These are phyloP conservation scores for Myotisia sp. DNA, from an alignment of 2,329 filamentous ascomycete genomes.

Conservation along the genomic window DNA sequence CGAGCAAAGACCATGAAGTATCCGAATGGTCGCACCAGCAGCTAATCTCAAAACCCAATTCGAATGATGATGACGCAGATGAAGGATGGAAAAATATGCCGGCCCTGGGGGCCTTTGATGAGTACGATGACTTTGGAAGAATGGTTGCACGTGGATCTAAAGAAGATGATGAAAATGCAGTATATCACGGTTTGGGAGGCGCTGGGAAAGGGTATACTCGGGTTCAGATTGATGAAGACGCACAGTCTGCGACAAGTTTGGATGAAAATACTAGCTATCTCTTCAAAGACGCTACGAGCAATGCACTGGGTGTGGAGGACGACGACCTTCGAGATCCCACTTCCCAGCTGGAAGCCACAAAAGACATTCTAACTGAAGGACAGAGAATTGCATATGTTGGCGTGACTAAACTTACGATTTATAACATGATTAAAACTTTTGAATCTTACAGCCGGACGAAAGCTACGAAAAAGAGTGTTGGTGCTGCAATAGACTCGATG, in stretches of 20 bases:
- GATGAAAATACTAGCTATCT: slow-evolving; percentile 95
- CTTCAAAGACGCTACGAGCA: slow-evolving; percentile 59
- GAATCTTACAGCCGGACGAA: slow-evolving; percentile 46
- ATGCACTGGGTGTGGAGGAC: slow-evolving; percentile 50
- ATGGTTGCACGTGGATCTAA: slow-evolving; percentile 69
- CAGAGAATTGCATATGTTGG: slow-evolving; percentile 95
- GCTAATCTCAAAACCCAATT: slow-evolving; percentile 39
- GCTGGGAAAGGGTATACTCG: slow-evolving; percentile 91
- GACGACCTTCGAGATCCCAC: slow-evolving; percentile 76
- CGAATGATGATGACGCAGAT: slow-evolving; percentile 46
- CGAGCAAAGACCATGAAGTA: slow-evolving; percentile 24
- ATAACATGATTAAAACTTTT: slow-evolving; percentile 57
- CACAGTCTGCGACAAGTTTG: slow-evolving; percentile 83
- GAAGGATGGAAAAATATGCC: slow-evolving; percentile 88
- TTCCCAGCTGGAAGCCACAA: slow-evolving; percentile 87
- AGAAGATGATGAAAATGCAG: slow-evolving; percentile 54
- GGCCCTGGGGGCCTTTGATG: slow-evolving; percentile 77
- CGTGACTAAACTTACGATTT: slow-evolving; percentile 66
- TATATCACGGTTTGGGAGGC: slow-evolving; percentile 66
- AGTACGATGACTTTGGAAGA: slow-evolving; percentile 87
- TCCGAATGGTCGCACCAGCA: slow-evolving; percentile 92
- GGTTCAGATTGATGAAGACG: slow-evolving; percentile 90
- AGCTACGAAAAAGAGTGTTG: slow-evolving; percentile 56
- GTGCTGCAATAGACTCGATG: slow-evolving; percentile 58
- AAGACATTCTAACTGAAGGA: slow-evolving; percentile 84